Percentiles rank a stretch among this genome's conserved stretches.
Conservation (phyloP, 495 filamentous ascomycete genomes). For the Penicillium argentinense region DNA sequence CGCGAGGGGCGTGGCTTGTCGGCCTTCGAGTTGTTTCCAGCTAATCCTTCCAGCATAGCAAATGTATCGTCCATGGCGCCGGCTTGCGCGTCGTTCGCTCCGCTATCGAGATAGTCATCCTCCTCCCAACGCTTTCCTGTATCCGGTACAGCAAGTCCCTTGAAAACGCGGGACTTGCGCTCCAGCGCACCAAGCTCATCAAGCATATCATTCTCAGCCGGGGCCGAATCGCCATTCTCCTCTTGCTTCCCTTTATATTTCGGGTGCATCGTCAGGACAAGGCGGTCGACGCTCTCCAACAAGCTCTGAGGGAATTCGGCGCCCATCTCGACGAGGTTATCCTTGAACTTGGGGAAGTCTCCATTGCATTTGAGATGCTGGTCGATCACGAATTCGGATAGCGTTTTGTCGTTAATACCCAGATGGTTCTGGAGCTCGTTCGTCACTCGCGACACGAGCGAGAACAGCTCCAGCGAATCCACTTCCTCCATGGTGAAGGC, state of each 20-base stretch:
- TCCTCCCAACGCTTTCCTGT: slow-evolving; percentile 61
- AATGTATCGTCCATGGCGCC: slow-evolving; percentile 92
- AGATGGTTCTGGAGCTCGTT: slow-evolving; percentile 93
- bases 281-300: slow-evolving; percentile 84
- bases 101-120: slow-evolving; percentile 37
- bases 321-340: slow-evolving; percentile 68
- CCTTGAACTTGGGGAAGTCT: slow-evolving; percentile 66
- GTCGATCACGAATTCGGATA: slow-evolving; percentile 93
- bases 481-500: slow-evolving; percentile 76
- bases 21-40: slow-evolving; percentile 62
- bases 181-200: slow-evolving; percentile 50
- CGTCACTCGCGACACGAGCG: slow-evolving; percentile 91
- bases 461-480: slow-evolving; percentile 84
- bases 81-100: slow-evolving; percentile 37
- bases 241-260: slow-evolving; percentile 61
- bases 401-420: slow-evolving; percentile 87
- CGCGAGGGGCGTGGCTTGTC: slow-evolving; percentile 31
- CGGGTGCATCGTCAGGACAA: slow-evolving; percentile 88
- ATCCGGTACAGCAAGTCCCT: slow-evolving; percentile 86
- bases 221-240: slow-evolving; percentile 18
- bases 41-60: slow-evolving; percentile 83
- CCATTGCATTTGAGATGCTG: slow-evolving; percentile 73
- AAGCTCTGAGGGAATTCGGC: slow-evolving; percentile 89
- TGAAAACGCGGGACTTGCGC: slow-evolving; percentile 77
- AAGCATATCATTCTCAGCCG: slow-evolving; percentile 28